Base-by-base conservation (phyloP, 2,329 filamentous ascomycete species). In the Calonectria crousiana region DNA sequence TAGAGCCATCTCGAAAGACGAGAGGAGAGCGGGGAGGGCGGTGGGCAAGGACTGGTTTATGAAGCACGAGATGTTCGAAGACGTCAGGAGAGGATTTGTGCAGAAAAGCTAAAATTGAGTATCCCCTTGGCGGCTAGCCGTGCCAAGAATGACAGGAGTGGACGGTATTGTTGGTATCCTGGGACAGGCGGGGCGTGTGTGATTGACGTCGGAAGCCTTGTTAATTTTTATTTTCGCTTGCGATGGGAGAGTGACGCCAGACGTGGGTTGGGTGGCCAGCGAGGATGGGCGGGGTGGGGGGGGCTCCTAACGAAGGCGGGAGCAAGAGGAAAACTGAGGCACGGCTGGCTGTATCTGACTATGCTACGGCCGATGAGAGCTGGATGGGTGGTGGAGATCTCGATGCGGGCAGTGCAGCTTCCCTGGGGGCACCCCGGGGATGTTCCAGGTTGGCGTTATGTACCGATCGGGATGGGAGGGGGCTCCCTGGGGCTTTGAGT, bases 61-160 rank as follows among this genome's bases (percentile, higher is more conserved):
- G 60, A 65, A 65, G 60, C 20, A 44, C 6, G 56, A 51, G 36
- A 66, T 41, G 58, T 30, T 65, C 60, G 28, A 65, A 10, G 41
- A 49, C 60, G 60, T 65, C 60, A 65, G 18, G 41, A 41, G 60
- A 49, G 41, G 14, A 28, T 18, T 14, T 23, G 74, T 69, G 58
- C 67, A 74, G 72, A 47, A 58, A 62, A 62, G 56, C 14, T 41
- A 62, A 62, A 60, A 41, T 41, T 28, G 56, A 41, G 56, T 23
- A 23, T 62, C 56, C 14, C 23, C 56, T 62, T 62, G 36, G 56
- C 56, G 56, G n/a, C 56, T 36, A 62, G 36, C 36, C 10, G 26
- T 44, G 28, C 69, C 75, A 72, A 52, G 69, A 75, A 71, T 53
- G 53, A 67, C 65, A 23, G 70, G 72, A 68, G 68, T 64, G 13